Conservation (phyloP, 108 stramenopile species). For the Fistulifera pelliculosa region DNA sequence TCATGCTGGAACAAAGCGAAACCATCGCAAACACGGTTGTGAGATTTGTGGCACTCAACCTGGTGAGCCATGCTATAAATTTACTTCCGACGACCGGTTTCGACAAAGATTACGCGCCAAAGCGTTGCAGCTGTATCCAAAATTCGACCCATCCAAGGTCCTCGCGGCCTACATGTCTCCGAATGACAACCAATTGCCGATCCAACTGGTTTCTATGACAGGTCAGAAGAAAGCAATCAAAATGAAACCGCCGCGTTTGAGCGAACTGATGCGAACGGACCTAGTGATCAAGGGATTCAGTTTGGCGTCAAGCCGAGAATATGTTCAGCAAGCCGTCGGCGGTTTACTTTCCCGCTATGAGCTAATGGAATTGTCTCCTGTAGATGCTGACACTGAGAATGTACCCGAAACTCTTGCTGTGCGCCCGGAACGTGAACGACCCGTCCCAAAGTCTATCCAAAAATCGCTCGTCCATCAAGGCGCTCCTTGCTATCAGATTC, state of each 20-base stretch:
- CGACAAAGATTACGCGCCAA: constrained; percentile 37
- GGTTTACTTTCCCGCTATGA: constrained; percentile 44
- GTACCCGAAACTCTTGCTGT: constrained; percentile 8
- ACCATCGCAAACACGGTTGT: constrained; percentile 66
- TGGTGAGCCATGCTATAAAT: constrained; percentile 53
- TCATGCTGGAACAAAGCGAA: constrained; percentile 49
- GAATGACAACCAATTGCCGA: constrained; percentile 56
- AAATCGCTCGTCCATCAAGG: constrained; percentile 28
- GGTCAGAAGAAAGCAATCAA: constrained; percentile 3
- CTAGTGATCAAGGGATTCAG: constrained; percentile 53
- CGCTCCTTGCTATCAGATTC: constrained; percentile 37
- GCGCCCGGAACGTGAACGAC: constrained; percentile 13
- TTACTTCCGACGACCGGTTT: constrained; percentile 44
- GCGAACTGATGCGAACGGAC: constrained; percentile 23
- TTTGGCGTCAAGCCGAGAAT: constrained; percentile 37
- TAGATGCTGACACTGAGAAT: constrained; percentile 10
- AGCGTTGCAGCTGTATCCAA: constrained; percentile 31
- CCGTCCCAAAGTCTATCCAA: constrained; percentile 36
- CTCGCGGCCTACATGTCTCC: constrained; percentile 49
- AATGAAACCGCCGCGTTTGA: constrained; percentile 33
- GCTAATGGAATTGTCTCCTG: constrained; percentile 17
- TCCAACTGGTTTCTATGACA: constrained; percentile 16
- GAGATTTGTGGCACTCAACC: constrained; percentile 62
- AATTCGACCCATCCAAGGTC: constrained; percentile 40
- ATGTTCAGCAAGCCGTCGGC: constrained; percentile 35